Conservation (phyloP, 495 filamentous ascomycete genomes). For the Talaromyces trachyspermus region DNA sequence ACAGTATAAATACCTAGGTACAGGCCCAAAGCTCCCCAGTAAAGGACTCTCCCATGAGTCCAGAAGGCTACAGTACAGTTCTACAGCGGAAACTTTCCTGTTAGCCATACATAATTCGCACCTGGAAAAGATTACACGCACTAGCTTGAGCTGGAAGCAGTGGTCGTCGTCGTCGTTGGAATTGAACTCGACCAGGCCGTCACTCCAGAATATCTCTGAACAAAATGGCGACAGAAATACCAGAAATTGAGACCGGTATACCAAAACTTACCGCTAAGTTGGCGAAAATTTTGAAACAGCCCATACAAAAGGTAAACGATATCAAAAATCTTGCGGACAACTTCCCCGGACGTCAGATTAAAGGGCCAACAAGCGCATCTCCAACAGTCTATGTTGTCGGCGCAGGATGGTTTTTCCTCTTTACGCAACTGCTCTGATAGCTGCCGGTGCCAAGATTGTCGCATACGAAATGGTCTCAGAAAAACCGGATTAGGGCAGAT, state of each 20-base stretch:
- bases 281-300: background rate
- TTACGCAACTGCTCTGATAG: background rate
- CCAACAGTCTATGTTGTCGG: background rate
- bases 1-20: background rate
- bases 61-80: too few relatives aligned
- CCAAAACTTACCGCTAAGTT: background rate
- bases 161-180: background rate
- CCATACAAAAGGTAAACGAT: background rate
- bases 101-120: background rate
- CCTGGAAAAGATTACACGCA: background rate
- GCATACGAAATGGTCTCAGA: background rate
- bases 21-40: background rate
- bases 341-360: background rate
- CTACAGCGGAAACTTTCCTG: background rate
- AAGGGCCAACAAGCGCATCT: background rate
- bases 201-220: too few relatives aligned
- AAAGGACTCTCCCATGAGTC: too few relatives aligned
- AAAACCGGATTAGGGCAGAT: background rate
- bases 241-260: background rate
- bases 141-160: background rate
- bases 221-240: too few relatives aligned
- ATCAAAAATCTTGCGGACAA: background rate
- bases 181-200: background rate
- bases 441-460: background rate
- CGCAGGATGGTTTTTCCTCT: background rate